Evolutionary conservation across 2,329 filamentous ascomycete species (phyloP), one percentile per base, ranked within the genome.

Genomic region (Helminthosporium solani): DNA sequence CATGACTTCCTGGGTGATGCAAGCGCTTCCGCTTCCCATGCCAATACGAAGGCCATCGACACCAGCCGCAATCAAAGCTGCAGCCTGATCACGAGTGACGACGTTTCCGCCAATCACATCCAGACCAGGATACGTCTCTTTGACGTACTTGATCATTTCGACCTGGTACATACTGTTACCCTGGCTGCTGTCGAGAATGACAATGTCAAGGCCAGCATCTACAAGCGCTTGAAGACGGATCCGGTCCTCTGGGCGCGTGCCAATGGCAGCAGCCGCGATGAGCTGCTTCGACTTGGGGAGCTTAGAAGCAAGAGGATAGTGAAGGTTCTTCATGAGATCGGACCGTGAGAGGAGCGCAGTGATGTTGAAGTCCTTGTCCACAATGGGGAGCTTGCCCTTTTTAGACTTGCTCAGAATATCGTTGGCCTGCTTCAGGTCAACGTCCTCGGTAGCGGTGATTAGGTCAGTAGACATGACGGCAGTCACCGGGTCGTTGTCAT

Each of bases 1-100:
- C 94, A 99, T 99, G 68, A 99, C 95, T 77, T 99, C 94, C 75
- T 99, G 94, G 46, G 94, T 99, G 63, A 99, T 99, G 75, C 94
- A 99, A 67, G 94, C 94, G 67, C 89, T 95, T 67, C 94, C 94
- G 69, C 90, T 95, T 60, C 94, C 94, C 94, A 99, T 99, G 70
- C 94, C 94, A 68, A 99, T 99, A 70, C 94, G 89, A 60, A 99
- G 83, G 71, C 94, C 95, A 70, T 99, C 94, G 48, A 89, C 92
- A 69, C 94, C 94, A 57, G 92, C 94, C 51, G 88, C 89, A 65
- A 99, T 97, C 58, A 99, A 78, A 53, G 82, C 78, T 42, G 95
- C 94, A 58, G 94, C 94, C 78, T 99, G 94, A 71, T 97, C 92
- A 44, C 92, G 86, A 46, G 94, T 99, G 63, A 99, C 94, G 59